Percentiles rank a stretch among this genome's conserved stretches.
Evolutionary conservation across 208 protist genomes (phyloP).

Genomic region (Leishmania turanica): DNA sequence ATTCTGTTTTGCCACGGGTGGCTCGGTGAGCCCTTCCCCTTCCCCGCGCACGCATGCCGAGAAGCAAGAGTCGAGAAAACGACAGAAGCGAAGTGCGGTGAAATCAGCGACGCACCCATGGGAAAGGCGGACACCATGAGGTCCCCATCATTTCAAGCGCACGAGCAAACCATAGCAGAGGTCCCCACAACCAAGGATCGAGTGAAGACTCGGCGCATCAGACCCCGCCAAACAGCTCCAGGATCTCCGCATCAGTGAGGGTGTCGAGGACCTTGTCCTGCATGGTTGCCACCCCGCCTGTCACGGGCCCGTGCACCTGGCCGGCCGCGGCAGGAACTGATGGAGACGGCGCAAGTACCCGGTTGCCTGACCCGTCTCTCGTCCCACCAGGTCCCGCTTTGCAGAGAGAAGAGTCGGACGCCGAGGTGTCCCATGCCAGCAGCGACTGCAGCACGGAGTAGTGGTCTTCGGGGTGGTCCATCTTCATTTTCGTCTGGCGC

Average conservation of each 20-base stretch:
- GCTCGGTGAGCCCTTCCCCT: no score
- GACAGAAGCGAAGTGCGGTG: background rate
- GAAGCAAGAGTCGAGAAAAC: background rate
- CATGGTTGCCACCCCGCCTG: background rate
- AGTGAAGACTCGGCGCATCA: background rate
- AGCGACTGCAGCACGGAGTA: constrained; percentile 39
- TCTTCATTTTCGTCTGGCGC: constrained; percentile 29
- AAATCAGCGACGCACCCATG: background rate
- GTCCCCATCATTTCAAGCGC: background rate
- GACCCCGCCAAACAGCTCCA: constrained; percentile 64
- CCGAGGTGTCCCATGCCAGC: constrained; percentile 18
- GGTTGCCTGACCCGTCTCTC: background rate
- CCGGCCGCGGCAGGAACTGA: constrained; percentile 7
- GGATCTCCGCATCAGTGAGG: constrained; percentile 77
- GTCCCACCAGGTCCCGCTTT: background rate
- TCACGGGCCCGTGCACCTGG: constrained; percentile 1
- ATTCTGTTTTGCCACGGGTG: no score
- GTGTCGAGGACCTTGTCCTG: constrained; percentile 19
- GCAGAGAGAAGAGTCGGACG: background rate
- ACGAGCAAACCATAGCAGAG: background rate
- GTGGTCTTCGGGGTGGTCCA: constrained; percentile 31
- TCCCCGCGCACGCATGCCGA: background rate
- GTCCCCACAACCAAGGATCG: background rate
- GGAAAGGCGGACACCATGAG: constrained; percentile 5
- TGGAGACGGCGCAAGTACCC: constrained; percentile 21